These are phyloP conservation scores for Pestalotiopsis sp. DNA, from an alignment of 2,329 filamentous ascomycete species.

Conservation along the genomic window DNA sequence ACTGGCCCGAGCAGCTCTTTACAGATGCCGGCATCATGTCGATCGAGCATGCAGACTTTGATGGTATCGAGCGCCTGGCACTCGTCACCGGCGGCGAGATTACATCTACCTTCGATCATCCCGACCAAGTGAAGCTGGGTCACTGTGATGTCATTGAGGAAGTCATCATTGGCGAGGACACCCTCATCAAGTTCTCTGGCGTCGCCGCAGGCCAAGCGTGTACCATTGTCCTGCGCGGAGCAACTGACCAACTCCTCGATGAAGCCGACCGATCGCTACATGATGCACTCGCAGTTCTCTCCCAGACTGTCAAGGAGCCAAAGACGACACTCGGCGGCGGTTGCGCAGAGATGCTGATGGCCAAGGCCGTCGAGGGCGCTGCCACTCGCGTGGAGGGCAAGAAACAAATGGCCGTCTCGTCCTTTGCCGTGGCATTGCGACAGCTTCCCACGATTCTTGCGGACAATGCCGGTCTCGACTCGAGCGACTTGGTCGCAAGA, in stretches of 20 bases:
- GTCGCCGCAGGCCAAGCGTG: constrained; percentile 93
- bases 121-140: constrained; percentile 93
- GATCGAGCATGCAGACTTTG: constrained; percentile 98
- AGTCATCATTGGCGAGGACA: constrained; percentile 97
- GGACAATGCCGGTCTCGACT: constrained; percentile 96
- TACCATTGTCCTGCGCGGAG: constrained; percentile 94
- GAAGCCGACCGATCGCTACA: constrained; percentile 96
- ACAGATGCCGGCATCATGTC: constrained; percentile 97
- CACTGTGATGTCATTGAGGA: constrained; percentile 96
- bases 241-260: constrained; percentile 94
- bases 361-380: constrained; percentile 92
- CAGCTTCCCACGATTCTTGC: constrained; percentile 96
- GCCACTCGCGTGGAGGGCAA: constrained; percentile 95
- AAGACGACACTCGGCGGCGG: constrained; percentile 93
- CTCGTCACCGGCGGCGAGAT: constrained; percentile 98
- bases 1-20: constrained; percentile 99
- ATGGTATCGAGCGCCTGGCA: constrained; percentile 92
- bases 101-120: constrained; percentile 96
- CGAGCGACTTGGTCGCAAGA: constrained; percentile 87
- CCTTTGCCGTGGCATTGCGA: constrained; percentile 85
- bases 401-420: constrained; percentile 89
- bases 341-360: constrained; percentile 98
- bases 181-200: constrained; percentile 94
- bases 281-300: constrained; percentile 93
- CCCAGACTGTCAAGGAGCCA: constrained; percentile 93